phyloP scores from a whole-genome alignment of 1,284 basidiomycete genomes.

The Rhodotorula sp. region DNA sequence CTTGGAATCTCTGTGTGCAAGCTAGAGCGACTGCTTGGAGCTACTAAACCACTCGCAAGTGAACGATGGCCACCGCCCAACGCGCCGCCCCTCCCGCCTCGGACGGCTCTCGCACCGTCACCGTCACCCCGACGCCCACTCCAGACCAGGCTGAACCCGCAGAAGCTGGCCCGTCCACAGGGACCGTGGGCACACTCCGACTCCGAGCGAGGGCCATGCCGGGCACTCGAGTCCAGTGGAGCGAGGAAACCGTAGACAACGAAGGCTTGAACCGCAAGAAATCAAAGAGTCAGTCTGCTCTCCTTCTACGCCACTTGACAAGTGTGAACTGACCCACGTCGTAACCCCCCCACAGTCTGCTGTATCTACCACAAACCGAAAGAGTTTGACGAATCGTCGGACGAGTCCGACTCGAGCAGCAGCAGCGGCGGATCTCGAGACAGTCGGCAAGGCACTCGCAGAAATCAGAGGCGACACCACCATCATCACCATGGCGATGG shows the following conservation, averaged over 20 bases:
- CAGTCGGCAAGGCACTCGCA: constrained; percentile 1
- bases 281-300: constrained; percentile 64
- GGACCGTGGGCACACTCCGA: constrained; percentile 45
- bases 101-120: constrained; percentile 45
- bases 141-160: not conserved
- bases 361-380: constrained; percentile 82
- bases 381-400: constrained; percentile 55
- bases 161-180: not conserved
- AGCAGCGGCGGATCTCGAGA: constrained; percentile 26
- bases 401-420: constrained; percentile 50
- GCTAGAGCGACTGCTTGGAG: too few species aligned
- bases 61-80: constrained; percentile 5
- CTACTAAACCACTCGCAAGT: not conserved
- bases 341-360: constrained; percentile 61
- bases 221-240: constrained; percentile 63
- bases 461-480: not conserved
- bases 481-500: constrained; percentile 14
- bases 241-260: constrained; percentile 76
- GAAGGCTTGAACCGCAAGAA: constrained; percentile 75
- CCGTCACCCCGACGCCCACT: constrained; percentile 34
- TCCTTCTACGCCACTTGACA: too few species aligned
- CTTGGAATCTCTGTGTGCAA: too few species aligned
- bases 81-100: constrained; percentile 4
- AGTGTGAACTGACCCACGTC: not conserved
- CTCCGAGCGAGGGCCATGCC: constrained; percentile 48